These are phyloP conservation scores for Ophiostoma triangulosporum DNA, from an alignment of 2,329 filamentous ascomycete species.

Conservation along the genomic window DNA sequence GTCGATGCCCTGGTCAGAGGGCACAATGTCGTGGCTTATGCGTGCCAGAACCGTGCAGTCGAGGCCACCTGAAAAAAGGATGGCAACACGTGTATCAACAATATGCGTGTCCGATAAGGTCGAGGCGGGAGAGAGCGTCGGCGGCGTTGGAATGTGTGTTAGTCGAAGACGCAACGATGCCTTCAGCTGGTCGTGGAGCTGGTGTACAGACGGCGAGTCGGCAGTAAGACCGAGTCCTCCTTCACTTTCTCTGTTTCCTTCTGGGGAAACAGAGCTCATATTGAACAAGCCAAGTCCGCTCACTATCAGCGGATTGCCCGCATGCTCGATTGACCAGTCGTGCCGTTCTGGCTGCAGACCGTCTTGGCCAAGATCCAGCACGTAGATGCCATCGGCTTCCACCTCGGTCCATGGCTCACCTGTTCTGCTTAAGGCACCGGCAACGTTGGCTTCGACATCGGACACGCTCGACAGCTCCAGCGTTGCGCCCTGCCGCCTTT, in stretches of 20 bases:
- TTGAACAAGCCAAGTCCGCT: constrained; percentile 40
- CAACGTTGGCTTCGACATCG: constrained; percentile 24
- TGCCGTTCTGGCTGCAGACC: constrained; percentile 9
- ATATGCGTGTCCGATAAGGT: not conserved
- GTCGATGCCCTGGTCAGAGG: constrained; percentile 57
- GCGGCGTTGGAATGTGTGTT: constrained; percentile 47
- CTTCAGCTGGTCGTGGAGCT: constrained; percentile 40
- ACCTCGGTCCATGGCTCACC: constrained; percentile 58
- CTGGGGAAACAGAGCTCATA: constrained; percentile 19
- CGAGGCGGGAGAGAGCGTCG: constrained; percentile 8
- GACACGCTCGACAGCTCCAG: constrained; percentile 60
- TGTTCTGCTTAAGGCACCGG: not conserved
- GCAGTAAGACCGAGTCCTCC: constrained; percentile 22
- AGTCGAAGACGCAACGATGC: constrained; percentile 53
- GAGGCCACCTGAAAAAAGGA: constrained; percentile 87
- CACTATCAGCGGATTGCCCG: constrained; percentile 17
- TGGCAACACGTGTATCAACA: constrained; percentile 43
- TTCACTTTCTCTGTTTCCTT: too few relatives aligned
- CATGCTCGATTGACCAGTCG: constrained; percentile 22
- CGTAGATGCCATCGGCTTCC: constrained; percentile 70
- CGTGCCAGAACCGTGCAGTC: constrained; percentile 85
- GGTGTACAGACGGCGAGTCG: constrained; percentile 36
- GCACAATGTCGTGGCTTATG: constrained; percentile 63
- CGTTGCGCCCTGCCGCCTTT: constrained; percentile 23
- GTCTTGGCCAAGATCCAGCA: constrained; percentile 37